Evolutionary conservation across 106 monocot genomes (phyloP).

Genomic region (Dendrobium chrysotoxum): DNA sequence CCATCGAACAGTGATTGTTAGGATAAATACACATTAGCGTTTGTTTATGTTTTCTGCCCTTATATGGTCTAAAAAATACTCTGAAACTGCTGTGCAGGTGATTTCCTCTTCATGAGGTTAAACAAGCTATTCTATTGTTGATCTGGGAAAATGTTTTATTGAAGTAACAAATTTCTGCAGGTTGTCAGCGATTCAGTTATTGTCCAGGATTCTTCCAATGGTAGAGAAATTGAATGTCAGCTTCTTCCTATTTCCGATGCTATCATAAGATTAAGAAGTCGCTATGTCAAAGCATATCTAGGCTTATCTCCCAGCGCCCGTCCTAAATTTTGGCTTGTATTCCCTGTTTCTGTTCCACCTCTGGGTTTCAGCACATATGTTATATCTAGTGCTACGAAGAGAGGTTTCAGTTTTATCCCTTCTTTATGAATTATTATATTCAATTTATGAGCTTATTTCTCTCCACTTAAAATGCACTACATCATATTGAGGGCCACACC

Average conservation of each 20-base stretch:
- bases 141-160: no score
- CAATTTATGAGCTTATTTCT: no score
- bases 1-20: no score
- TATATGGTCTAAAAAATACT: no score
- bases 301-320: conserved; percentile 31
- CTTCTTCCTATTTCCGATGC: conserved; percentile 46
- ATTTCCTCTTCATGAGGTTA: no score
- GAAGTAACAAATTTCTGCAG: conserved; percentile 24
- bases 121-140: no score
- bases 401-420: conserved; percentile 28
- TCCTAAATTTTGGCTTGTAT: conserved; percentile 86
- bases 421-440: no score
- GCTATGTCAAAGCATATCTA: conserved; percentile 64
- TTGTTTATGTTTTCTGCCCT: no score
- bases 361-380: conserved; percentile 86
- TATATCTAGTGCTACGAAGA: conserved; percentile 39
- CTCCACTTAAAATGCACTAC: neutral
- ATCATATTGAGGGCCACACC: neutral
- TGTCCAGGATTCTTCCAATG: conserved; percentile 66
- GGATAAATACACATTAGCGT: no score
- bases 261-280: conserved; percentile 34
- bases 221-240: conserved; percentile 69
- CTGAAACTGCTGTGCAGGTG: no score
- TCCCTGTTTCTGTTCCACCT: conserved; percentile 81
- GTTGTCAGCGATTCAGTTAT: conserved; percentile 55